phyloP scores from a whole-genome alignment of 257 asterid species.

The Solanum ossicruentum region DNA sequence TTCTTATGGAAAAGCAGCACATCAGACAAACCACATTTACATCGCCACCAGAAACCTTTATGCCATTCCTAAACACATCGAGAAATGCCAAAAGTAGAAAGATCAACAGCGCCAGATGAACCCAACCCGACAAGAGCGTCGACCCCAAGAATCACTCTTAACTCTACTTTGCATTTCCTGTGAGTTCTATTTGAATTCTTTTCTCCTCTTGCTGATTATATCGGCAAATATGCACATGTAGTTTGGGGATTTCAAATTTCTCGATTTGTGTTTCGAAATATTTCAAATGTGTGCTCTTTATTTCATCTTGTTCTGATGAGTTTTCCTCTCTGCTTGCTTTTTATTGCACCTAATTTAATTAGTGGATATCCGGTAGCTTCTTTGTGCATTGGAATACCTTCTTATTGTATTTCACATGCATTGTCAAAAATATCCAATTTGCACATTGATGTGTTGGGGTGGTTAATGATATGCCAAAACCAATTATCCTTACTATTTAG shows the following conservation, averaged over 20 bases:
- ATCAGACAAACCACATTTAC: conserved; percentile 23
- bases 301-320: not conserved
- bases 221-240: too few species aligned
- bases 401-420: not conserved
- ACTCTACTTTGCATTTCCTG: conserved; percentile 12
- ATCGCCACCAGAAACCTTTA: conserved; percentile 40
- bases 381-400: not conserved
- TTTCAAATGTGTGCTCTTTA: not conserved
- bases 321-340: not conserved
- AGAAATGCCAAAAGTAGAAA: conserved; percentile 21
- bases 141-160: conserved; percentile 22
- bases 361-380: not conserved
- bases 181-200: too few species aligned
- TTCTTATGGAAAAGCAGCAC: conserved; percentile 45
- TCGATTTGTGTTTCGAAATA: not conserved
- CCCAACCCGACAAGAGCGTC: conserved; percentile 19
- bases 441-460: not conserved
- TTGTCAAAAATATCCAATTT: not conserved
- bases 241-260: not conserved
- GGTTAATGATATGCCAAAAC: not conserved
- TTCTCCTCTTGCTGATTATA: too few species aligned
- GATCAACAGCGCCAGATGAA: conserved; percentile 15
- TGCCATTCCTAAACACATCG: conserved; percentile 24
- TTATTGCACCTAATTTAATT: not conserved
- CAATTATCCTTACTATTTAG: too few species aligned